These are phyloP conservation scores for Aeschynomene evenia DNA, from an alignment of 306 rosid genomes.

Conservation along the genomic window DNA sequence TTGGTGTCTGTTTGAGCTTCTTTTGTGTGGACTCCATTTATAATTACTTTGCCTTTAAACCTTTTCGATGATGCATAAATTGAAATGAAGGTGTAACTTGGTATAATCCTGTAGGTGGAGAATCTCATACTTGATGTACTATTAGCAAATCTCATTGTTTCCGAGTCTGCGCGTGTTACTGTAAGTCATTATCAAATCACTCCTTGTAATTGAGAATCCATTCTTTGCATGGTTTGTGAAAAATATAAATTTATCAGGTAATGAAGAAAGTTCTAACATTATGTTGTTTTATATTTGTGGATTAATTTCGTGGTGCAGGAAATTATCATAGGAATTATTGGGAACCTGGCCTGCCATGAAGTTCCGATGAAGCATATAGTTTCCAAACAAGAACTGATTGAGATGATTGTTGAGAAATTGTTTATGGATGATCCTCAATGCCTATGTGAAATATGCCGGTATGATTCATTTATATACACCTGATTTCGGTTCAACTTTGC, in stretches of 20 bases:
- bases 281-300: constrained; percentile 25
- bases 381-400: constrained; percentile 58
- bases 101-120: constrained; percentile 58
- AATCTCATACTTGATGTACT: constrained; percentile 87
- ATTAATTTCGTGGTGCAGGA: constrained; percentile 57
- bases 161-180: constrained; percentile 61
- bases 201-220: neutral
- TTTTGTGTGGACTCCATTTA: neutral
- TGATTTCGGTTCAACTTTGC: constrained; percentile 11
- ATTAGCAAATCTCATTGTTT: constrained; percentile 60
- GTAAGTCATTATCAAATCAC: constrained; percentile 47
- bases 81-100: constrained; percentile 9
- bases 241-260: neutral
- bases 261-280: constrained; percentile 14
- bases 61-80: neutral
- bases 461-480: constrained; percentile 21
- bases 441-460: constrained; percentile 86
- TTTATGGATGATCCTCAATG: constrained; percentile 80
- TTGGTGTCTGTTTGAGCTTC: neutral
- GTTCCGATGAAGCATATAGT: constrained; percentile 56
- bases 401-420: constrained; percentile 57
- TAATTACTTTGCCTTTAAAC: constrained; percentile 20
- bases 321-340: constrained; percentile 73
- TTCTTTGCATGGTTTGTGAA: constrained; percentile 3
- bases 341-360: constrained; percentile 91